These are phyloP conservation scores for Marchantia paleacea DNA, from an alignment of 225 moss, liverwort and hornwort species.

Conservation along the genomic window DNA sequence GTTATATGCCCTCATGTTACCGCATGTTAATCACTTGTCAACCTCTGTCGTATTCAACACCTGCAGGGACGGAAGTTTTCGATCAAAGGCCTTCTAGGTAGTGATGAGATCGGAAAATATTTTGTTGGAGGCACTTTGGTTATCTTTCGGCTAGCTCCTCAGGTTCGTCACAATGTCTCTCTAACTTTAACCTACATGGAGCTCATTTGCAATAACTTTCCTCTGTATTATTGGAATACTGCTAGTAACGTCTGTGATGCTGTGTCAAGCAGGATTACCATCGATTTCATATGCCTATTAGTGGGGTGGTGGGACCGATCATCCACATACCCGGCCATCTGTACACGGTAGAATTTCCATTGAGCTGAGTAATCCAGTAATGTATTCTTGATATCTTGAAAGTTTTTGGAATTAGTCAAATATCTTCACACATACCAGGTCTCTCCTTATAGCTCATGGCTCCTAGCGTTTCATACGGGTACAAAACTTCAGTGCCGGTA, in stretches of 20 bases:
- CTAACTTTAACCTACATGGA: too few relatives aligned
- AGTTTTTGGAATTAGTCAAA: too few relatives aligned
- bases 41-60: not conserved
- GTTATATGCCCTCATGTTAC: too few relatives aligned
- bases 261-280: conserved; percentile 74
- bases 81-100: conserved; percentile 67
- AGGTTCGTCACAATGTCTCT: conserved; percentile 42
- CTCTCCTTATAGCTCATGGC: too few relatives aligned
- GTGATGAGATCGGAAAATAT: conserved; percentile 52
- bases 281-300: conserved; percentile 84
- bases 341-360: conserved; percentile 62
- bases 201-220: too few relatives aligned
- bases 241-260: not conserved
- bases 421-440: too few relatives aligned
- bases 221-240: too few relatives aligned
- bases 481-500: too few relatives aligned
- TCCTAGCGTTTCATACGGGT: too few relatives aligned
- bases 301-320: conserved; percentile 60
- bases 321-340: conserved; percentile 64
- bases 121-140: conserved; percentile 70
- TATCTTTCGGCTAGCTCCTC: conserved; percentile 89
- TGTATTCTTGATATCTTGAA: too few relatives aligned
- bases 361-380: too few relatives aligned
- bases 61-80: conserved; percentile 92
- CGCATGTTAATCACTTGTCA: too few relatives aligned